Evolutionary conservation across 192 early-diverging fungal genomes (phyloP), one percentile per base, ranked within the genome.

Genomic region (Dimargaris xerosporica): DNA sequence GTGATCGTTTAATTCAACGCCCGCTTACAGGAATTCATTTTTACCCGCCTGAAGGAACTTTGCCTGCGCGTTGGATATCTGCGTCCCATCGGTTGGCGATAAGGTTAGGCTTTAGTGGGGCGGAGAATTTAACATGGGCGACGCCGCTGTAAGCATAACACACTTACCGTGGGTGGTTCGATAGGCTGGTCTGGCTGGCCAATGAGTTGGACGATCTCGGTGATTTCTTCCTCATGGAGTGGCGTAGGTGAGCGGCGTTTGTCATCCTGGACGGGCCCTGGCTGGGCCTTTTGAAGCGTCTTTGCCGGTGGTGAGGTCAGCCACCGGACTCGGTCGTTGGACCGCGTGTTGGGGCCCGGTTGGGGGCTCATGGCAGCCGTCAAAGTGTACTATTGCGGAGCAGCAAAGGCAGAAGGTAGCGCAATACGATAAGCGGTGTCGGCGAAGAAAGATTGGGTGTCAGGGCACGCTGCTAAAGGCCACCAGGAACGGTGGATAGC

Each of bases 121-220:
- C 29, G 21, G 21, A 16, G n/a, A 15, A 29, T 4, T 29, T 29
- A 25, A 28, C 28, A 16, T 15, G 1, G 5, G 16, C 23, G 15
- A 45, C 44, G 10, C 17, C 11, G 17, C 44, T 17, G 11, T 45
- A 45, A 9, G 44, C 11, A 13, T 13, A 13, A 45, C 44, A 45
- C 44, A 45, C 17, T 13, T 17, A 45, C 17, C 17, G 44, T 17
- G 44, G 44, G 10, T 17, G 44, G 17, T 45, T 45, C 11, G 17
- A 17, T 45, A 13, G n/a, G n/a, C 17, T 45, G 44, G 11, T 45
- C 17, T 10, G 44, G 17, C 44, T 13, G 44, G 44, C 54, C 54
- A 39, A 56, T 56, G 28, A 31, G 54, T 10, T 56, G 29, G 26
- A 56, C 54, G 29, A 56, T 56, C 54, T 56, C 31, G 54, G 10